These are phyloP conservation scores for Chalaropsis thielavioides DNA, from an alignment of 2,329 filamentous ascomycete genomes.

Conservation along the genomic window DNA sequence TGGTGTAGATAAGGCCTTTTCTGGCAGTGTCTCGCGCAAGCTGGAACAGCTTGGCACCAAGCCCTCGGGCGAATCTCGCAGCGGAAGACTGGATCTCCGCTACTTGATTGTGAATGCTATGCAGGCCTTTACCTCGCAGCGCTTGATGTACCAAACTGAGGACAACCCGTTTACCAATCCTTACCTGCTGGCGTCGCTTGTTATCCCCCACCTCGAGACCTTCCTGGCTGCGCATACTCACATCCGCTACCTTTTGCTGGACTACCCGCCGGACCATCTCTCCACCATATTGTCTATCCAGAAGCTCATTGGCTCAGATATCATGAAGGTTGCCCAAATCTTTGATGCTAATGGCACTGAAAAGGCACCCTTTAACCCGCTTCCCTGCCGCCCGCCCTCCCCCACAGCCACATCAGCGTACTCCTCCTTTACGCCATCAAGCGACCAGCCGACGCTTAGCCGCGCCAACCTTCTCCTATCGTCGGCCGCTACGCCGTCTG, in stretches of 20 bases:
- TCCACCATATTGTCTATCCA: conserved; percentile 43
- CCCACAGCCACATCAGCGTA: conserved; percentile 23
- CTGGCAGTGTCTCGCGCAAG: conserved; percentile 34
- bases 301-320: conserved; percentile 38
- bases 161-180: conserved; percentile 42
- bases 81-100: conserved; percentile 44
- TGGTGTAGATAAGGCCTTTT: conserved; percentile 37
- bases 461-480: conserved; percentile 44
- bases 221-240: conserved; percentile 40
- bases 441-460: conserved; percentile 27
- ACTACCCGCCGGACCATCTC: conserved; percentile 44
- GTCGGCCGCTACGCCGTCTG: conserved; percentile 37
- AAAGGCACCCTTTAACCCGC: conserved; percentile 12
- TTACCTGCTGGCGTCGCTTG: conserved; percentile 39
- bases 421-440: conserved; percentile 17
- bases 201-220: conserved; percentile 46
- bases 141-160: conserved; percentile 34
- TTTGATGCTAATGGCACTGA: conserved; percentile 30
- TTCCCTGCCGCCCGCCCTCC: conserved; percentile 20
- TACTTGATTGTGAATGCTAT: conserved; percentile 47
- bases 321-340: conserved; percentile 46
- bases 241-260: conserved; percentile 43
- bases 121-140: conserved; percentile 41
- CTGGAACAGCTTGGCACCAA: conserved; percentile 42
- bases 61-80: conserved; percentile 35